phyloP scores from a whole-genome alignment of 306 rosid genomes.

The Lotus japonicus region DNA sequence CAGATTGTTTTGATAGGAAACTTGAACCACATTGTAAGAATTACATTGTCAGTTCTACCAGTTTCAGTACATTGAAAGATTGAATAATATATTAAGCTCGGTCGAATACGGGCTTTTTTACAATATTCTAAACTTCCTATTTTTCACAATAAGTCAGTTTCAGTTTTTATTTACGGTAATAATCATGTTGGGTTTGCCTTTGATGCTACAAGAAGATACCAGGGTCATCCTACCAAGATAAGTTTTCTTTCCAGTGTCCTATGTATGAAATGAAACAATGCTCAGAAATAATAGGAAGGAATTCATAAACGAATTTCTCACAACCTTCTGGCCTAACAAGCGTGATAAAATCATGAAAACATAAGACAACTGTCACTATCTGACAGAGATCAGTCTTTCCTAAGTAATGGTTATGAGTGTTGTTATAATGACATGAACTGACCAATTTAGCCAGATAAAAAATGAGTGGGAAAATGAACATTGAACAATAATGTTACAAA shows the following conservation, averaged over 20 bases:
- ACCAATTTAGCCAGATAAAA: not conserved
- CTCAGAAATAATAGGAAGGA: not conserved
- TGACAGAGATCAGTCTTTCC: not conserved
- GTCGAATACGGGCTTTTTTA: no score
- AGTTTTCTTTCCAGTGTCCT: not conserved
- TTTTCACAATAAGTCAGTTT: no score
- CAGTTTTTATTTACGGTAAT: no score
- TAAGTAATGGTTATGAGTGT: not conserved
- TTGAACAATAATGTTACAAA: constrained; percentile 15
- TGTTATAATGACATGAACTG: not conserved
- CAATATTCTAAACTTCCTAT: no score
- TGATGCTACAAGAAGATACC: not conserved
- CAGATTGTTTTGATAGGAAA: constrained; percentile 69
- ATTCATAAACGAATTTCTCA: not conserved
- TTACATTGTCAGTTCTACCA: constrained; percentile 58
- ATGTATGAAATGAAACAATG: not conserved
- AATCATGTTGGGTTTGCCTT: no score
- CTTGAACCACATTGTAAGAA: constrained; percentile 64
- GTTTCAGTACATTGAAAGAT: constrained; percentile 25
- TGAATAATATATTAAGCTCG: not conserved
- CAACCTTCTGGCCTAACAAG: not conserved
- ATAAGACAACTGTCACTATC: not conserved
- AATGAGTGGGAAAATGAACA: constrained; percentile 15
- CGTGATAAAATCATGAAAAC: not conserved
- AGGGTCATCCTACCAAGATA: not conserved